Evolutionary conservation across 2,329 filamentous ascomycete species (phyloP), one percentile per base, ranked within the genome.

Genomic region (Fusarium pseudoanthophilum): DNA sequence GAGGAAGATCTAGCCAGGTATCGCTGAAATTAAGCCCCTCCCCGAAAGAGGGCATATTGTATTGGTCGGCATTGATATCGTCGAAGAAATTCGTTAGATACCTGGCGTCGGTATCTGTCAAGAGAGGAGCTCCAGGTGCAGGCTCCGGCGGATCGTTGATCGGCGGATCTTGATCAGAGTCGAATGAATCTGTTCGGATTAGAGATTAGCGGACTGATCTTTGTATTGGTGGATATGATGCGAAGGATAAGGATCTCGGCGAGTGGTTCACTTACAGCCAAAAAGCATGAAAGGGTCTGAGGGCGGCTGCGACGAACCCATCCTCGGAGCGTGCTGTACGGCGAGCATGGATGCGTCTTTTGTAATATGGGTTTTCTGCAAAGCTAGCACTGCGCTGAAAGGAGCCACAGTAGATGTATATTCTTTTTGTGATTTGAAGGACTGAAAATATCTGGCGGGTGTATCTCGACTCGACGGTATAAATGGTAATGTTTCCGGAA

Each of bases 111-210:
- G 85, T 88, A 75, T 91, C 89, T 73, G 90, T 88, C 69, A 93
- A 86, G 45, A 93, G 85, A 24, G 91, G 89, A 42, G 87, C 87
- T n/a, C 91, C 91, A 6, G 87, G 88, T 15, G 91, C 88, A 53
- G 89, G 89, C 57, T 90, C 88, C 48, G 91, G 90, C 60, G 90
- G 87, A 73, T 88, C 85, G 63, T 85, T 82, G 61, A 85, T 83
- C 30, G 85, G 83, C 30, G 85, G 83, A 61, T 85, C 84, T 72
- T 85, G 82, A 74, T 81, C 78, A 58, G 80, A 75, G 77, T 87
- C 83, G 73, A 87, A 81, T 49, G 82, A 79, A 80, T 88, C 87
- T 88, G 61, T 81, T 26, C 78, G 36, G 57, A 37, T 59, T 36
- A 9, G 77, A 51, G 75, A 80, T 75, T 82, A 83, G 76, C 45